phyloP scores from a whole-genome alignment of 2,329 filamentous ascomycete species.

The Rhynchosporium graminicola region DNA sequence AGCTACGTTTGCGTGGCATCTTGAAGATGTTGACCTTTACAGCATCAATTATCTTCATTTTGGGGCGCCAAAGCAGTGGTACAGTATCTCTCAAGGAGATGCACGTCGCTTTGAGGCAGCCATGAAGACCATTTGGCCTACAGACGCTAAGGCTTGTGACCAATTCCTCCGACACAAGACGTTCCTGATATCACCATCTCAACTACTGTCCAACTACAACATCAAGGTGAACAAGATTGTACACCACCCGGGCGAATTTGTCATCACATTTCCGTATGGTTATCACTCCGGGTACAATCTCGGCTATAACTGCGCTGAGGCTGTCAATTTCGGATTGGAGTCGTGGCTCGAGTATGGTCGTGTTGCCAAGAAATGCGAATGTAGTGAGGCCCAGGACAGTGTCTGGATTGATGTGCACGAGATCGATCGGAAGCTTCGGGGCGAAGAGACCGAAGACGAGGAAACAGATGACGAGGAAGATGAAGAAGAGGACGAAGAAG shows the following conservation, averaged over 20 bases:
- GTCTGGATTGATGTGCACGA: slow-evolving; percentile 98
- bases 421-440: slow-evolving; percentile 89
- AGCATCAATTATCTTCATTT: slow-evolving; percentile 99
- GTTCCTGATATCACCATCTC: slow-evolving; percentile 89
- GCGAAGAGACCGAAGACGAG: slow-evolving; percentile 83
- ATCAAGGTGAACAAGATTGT: slow-evolving; percentile 97
- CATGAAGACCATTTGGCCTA: slow-evolving; percentile 94
- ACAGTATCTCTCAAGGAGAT: slow-evolving; percentile 96
- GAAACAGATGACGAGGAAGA: slow-evolving; percentile 74
- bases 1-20: slow-evolving; percentile 97
- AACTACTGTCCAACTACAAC: slow-evolving; percentile 83
- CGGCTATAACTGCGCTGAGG: slow-evolving; percentile 98
- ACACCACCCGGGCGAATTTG: slow-evolving; percentile 95
- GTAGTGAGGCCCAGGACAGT: slow-evolving; percentile 90
- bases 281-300: slow-evolving; percentile 98
- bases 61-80: slow-evolving; percentile 98
- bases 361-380: slow-evolving; percentile 95
- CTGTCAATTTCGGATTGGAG: slow-evolving; percentile 96
- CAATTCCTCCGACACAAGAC: slow-evolving; percentile 98
- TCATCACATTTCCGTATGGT: slow-evolving; percentile 97
- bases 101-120: slow-evolving; percentile 88
- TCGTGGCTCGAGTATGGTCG: slow-evolving; percentile 94
- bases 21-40: slow-evolving; percentile 98
- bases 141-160: slow-evolving; percentile 90
- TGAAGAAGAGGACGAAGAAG: slow-evolving; percentile 61